Conservation (phyloP, 495 filamentous ascomycete species). For the Penicillium pulvis region DNA sequence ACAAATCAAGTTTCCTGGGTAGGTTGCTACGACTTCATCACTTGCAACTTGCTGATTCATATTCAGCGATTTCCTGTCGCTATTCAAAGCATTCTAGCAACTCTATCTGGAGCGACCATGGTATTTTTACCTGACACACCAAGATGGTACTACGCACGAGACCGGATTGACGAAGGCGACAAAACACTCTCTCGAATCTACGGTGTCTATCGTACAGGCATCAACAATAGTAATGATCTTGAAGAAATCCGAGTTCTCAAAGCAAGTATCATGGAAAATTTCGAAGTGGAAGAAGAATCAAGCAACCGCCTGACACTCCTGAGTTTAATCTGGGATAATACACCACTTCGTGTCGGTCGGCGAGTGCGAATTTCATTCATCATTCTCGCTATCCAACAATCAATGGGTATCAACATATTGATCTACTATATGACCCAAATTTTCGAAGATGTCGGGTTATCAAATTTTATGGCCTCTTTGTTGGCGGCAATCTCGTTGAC, state of each 20-base stretch:
- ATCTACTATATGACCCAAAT: constrained; percentile 36
- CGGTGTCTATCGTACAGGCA: constrained; percentile 9
- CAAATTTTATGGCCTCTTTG: constrained; percentile 22
- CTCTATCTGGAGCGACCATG: constrained; percentile 28
- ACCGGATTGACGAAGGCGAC: constrained; percentile 36
- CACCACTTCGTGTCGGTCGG: constrained; percentile 25
- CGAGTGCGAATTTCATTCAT: constrained; percentile 32
- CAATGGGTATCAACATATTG: constrained; percentile 33
- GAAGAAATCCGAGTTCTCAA: constrained; percentile 13
- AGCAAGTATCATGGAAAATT: constrained; percentile 21
- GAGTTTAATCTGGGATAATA: constrained; percentile 29
- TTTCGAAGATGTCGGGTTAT: constrained; percentile 31
- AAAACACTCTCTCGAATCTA: constrained; percentile 31
- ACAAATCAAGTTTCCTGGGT: constrained; percentile 29
- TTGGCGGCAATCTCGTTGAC: constrained; percentile 34
- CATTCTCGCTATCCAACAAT: constrained; percentile 28
- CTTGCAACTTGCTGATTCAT: background rate
- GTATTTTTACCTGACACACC: constrained; percentile 42
- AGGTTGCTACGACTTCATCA: background rate
- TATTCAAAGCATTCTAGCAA: constrained; percentile 37
- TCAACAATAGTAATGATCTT: background rate
- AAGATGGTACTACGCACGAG: constrained; percentile 41
- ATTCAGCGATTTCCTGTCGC: constrained; percentile 37
- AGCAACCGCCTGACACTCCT: constrained; percentile 17
- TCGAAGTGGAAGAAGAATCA: constrained; percentile 17